Conservation (phyloP, 306 rosid genomes). For the Malus orientalis region DNA sequence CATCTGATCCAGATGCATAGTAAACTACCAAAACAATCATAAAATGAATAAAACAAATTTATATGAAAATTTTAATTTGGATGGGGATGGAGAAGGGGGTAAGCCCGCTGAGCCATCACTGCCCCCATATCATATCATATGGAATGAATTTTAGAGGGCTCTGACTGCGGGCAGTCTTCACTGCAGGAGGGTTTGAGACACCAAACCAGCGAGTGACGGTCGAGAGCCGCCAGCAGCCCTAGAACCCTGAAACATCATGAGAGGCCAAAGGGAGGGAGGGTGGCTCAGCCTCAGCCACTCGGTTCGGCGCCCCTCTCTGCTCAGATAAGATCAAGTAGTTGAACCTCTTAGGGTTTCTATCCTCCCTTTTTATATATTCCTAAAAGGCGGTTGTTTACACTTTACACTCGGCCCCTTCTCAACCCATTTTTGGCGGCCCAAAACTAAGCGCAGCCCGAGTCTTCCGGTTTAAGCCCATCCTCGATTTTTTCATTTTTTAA, state of each 20-base stretch:
- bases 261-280: not conserved
- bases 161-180: constrained; percentile 49
- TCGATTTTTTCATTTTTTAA: too few species aligned
- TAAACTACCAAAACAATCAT: too few species aligned
- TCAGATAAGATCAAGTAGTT: constrained; percentile 35
- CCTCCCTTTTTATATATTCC: not conserved
- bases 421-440: not conserved
- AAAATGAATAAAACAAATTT: too few species aligned
- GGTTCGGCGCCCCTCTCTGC: not conserved
- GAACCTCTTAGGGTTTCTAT: not conserved
- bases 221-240: constrained; percentile 26
- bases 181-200: constrained; percentile 8
- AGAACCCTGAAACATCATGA: not conserved
- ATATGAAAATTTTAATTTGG: too few species aligned
- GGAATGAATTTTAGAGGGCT: constrained; percentile 10
- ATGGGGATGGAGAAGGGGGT: too few species aligned
- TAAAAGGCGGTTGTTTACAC: too few species aligned
- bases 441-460: not conserved
- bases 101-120: constrained; percentile 20
- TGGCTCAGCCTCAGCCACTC: constrained; percentile 2
- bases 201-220: not conserved
- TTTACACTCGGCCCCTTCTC: too few species aligned
- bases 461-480: too few species aligned
- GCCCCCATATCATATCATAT: constrained; percentile 4
- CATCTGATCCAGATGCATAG: too few species aligned